Base-by-base conservation (phyloP, 306 rosid species). In the Pyrus bretschneideri region DNA sequence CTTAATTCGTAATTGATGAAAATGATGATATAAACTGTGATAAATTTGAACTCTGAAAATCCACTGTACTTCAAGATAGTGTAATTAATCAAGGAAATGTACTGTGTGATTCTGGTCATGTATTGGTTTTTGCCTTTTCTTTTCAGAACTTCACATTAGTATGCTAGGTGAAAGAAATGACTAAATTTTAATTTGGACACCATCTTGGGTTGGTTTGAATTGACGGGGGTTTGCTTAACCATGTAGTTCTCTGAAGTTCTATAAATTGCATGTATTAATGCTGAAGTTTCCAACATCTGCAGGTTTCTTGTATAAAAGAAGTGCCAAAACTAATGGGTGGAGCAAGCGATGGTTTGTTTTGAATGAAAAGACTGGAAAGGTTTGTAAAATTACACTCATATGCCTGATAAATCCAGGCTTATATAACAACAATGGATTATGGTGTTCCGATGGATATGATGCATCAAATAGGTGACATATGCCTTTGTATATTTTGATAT, bases 341-440 rank as follows among this genome's bases (percentile, higher is more conserved):
- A 92, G 89, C 88, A 85, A 88, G 82, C 89, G 97, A 73, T 95
- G 99, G 99, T 95, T 95, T 89, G 99, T 92, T 75, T 84, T 95
- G 76, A 95, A 95, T 80, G 97, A 85, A 84, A 95, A 95, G 87
- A 89, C 96, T 2, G 98, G 98, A 76, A 95, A 95, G 98, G 98
- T 95, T 57, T 78, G 89, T 80, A 59, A 54, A 33, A 58, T 27
- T 80, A 49, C 78, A 55, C 35, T 46, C 23, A 5, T 9, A 49
- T 9, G 59, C 75, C 58, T 18, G 14, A 17, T 19, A 73, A 59
- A 40, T 40, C 13, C 21, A 23, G 68, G 68, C 7, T 4, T 42
- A 40, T 18, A 65, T 60, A 73, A 13, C 30, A 18, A 8, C 14
- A 45, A 27, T 45, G 59, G 78, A 9, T 38, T 73, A 18, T 73